A percentile compares a stretch with the other conserved stretches of the same genome.
These are phyloP conservation scores for Phaeoacremonium minimum DNA, from an alignment of 2,329 filamentous ascomycete species.

Conservation along the genomic window DNA sequence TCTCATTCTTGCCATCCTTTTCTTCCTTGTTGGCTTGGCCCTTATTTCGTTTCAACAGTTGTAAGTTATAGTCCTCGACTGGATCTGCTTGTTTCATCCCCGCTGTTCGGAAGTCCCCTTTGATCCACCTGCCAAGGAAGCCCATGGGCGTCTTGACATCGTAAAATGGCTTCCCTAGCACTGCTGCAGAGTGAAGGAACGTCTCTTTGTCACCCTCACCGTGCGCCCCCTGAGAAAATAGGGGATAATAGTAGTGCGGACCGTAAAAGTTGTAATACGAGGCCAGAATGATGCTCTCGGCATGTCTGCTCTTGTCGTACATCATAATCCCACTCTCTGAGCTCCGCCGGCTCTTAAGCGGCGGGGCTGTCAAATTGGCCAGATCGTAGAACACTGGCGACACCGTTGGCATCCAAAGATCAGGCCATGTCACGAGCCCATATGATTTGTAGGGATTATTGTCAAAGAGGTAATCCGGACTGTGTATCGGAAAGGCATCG, in stretches of 20 bases:
- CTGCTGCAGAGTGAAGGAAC: conserved; percentile 37
- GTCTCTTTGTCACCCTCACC: conserved; percentile 46
- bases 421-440: conserved; percentile 54
- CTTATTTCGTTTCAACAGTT: not conserved
- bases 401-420: conserved; percentile 41
- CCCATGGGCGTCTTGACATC: conserved; percentile 26
- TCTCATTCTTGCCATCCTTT: conserved; percentile 8
- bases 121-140: conserved; percentile 24
- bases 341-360: conserved; percentile 24
- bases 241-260: conserved; percentile 42
- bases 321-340: conserved; percentile 45
- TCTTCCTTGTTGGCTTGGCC: not conserved
- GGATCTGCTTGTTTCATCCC: conserved; percentile 26
- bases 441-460: conserved; percentile 44
- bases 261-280: conserved; percentile 54
- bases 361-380: conserved; percentile 22
- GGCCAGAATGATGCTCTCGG: conserved; percentile 39
- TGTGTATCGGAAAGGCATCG: conserved; percentile 44
- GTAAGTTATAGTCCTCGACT: conserved; percentile 17
- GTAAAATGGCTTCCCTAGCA: conserved; percentile 32
- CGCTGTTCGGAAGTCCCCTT: conserved; percentile 15
- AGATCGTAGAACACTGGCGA: conserved; percentile 40
- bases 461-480: conserved; percentile 38
- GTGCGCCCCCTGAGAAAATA: conserved; percentile 36
- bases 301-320: conserved; percentile 41